Conservation (phyloP, 768 basidiomycete species). For the Hygrocybe punicea region DNA sequence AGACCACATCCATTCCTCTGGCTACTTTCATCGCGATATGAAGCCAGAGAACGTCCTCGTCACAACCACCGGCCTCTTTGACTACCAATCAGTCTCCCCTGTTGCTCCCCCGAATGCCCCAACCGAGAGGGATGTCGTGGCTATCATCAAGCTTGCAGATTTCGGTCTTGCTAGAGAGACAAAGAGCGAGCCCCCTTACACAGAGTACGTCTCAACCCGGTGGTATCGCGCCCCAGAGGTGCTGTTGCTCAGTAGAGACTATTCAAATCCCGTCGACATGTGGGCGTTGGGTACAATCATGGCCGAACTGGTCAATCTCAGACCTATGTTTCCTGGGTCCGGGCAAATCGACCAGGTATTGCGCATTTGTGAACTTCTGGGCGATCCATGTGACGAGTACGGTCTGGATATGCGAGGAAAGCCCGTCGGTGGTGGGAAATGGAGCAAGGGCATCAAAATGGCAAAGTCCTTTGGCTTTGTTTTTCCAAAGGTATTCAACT, state of each 20-base stretch:
- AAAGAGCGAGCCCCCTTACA: constrained; percentile 85
- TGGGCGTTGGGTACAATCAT: constrained; percentile 99
- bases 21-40: constrained; percentile 99
- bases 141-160: constrained; percentile 96
- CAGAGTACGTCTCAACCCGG: constrained; percentile 97
- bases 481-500: constrained; percentile 82
- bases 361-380: constrained; percentile 87
- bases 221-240: constrained; percentile 99
- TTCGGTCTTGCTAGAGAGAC: constrained; percentile 96
- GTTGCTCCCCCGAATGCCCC: constrained; percentile 58
- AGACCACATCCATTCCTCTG: constrained; percentile 85
- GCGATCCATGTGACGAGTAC: constrained; percentile 84
- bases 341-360: constrained; percentile 91
- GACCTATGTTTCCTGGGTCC: constrained; percentile 91
- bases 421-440: constrained; percentile 80
- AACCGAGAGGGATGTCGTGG: constrained; percentile 89
- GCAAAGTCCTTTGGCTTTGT: constrained; percentile 80
- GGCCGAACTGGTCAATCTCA: constrained; percentile 92
- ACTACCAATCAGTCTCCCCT: constrained; percentile 83
- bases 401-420: constrained; percentile 68
- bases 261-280: constrained; percentile 97
- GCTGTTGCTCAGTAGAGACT: constrained; percentile 84
- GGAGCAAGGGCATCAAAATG: constrained; percentile 83
- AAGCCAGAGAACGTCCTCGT: constrained; percentile 99
- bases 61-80: constrained; percentile 92